Base-by-base conservation (phyloP, 257 asterid genomes). In the Solanum chilense region DNA sequence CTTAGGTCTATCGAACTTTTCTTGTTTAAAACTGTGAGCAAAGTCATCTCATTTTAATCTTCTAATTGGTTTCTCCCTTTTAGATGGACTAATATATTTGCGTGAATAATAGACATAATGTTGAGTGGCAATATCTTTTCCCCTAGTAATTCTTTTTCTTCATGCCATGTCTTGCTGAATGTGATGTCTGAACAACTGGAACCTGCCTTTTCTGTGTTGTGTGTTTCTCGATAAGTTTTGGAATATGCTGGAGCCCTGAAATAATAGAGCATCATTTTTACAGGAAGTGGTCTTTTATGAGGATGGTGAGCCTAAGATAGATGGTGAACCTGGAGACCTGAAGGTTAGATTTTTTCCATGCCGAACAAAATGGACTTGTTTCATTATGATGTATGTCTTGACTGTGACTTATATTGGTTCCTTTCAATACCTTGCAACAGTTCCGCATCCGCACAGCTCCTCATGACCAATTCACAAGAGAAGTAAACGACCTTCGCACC, bases 241-340 rank as follows among this genome's bases (percentile, higher is more conserved):
- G 35, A 42, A 37, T 85, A 66, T 85, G 60, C 47, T 85, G 82
- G 58, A 69, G 15, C 27, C 82, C 42, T 52, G 45, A 39, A 52
- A 62, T 37, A 62, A 76, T 49, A 62, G 47, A 83, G n/a, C 66
- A 75, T 39, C 62, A 44, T 84, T 88, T 88, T 86, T 70, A 78
- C 93, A 97, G 99, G 99, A 95, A 91, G 96, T 97, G 88, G 91
- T 95, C 87, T 97, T 97, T 89, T 95, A 93, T 80, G 99, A 95
- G 90, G 99, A 97, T 23, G 99, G 99, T 83, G 99, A 95, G 90
- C 98, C 99, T 82, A 92, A 89, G 87, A 87, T 95, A 90, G 99
- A 97, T 91, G 99, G 99, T 83, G 99, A 97, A 93, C 89, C 99
- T 86, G 99, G 99, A 87, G 99, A 97, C 89, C 96, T 97, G 73